phyloP scores from a whole-genome alignment of 1,284 basidiomycete species.

The Kwoniella shivajii region DNA sequence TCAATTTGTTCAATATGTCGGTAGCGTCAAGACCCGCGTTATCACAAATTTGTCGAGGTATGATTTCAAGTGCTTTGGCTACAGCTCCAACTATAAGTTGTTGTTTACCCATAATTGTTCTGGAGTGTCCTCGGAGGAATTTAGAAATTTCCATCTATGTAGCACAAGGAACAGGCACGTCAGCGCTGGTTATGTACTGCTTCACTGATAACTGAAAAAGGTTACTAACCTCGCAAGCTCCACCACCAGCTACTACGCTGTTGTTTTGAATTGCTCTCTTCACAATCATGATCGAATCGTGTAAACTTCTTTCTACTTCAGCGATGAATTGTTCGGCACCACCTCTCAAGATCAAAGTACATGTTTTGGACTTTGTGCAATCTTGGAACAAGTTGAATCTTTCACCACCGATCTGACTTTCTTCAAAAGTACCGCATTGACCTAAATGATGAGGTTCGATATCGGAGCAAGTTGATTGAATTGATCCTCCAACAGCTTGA shows the following conservation, averaged over 20 bases:
- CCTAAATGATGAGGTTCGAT: constrained; percentile 89
- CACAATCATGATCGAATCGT: constrained; percentile 99
- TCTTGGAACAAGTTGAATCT: constrained; percentile 95
- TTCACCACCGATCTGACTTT: constrained; percentile 95
- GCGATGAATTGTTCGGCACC: constrained; percentile 99
- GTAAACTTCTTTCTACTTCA: constrained; percentile 94
- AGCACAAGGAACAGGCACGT: constrained; percentile 14
- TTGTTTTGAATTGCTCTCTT: constrained; percentile 95
- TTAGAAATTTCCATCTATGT: constrained; percentile 92
- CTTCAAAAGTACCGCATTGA: constrained; percentile 87
- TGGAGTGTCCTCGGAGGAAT: constrained; percentile 83
- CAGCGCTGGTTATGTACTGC: background rate
- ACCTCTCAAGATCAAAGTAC: constrained; percentile 92
- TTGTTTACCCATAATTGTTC: constrained; percentile 93
- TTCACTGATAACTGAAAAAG: background rate
- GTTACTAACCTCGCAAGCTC: constrained; percentile 84
- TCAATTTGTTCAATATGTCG: constrained; percentile 93
- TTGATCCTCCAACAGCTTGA: constrained; percentile 90
- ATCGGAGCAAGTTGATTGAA: constrained; percentile 95
- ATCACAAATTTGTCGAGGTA: constrained; percentile 97
- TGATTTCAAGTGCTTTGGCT: constrained; percentile 95
- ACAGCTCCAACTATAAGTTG: constrained; percentile 95
- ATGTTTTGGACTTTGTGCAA: constrained; percentile 94
- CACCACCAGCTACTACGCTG: constrained; percentile 95
- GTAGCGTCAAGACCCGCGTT: constrained; percentile 98